Percentiles rank a stretch among this genome's conserved stretches.
These are phyloP conservation scores for Nyssa sinensis DNA, from an alignment of 148 eudicot species.

Conservation along the genomic window DNA sequence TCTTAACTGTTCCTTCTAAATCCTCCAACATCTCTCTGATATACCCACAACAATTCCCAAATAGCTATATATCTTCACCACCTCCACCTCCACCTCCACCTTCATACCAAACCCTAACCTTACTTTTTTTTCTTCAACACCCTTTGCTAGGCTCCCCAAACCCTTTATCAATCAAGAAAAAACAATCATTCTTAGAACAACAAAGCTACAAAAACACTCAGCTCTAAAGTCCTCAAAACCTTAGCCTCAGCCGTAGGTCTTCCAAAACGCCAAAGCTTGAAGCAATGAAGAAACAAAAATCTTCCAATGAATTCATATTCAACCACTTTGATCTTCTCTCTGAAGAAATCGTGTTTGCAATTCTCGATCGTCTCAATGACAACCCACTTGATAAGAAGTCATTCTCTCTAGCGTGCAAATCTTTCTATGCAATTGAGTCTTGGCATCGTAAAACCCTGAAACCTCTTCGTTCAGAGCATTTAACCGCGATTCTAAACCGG, in stretches of 20 bases:
- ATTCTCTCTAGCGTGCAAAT: constrained; percentile 63
- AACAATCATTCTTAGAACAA: background rate
- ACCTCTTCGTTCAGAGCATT: constrained; percentile 58
- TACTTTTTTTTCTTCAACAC: background rate
- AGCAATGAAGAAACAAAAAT: constrained; percentile 54
- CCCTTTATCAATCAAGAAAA: background rate
- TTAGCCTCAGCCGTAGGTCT: background rate
- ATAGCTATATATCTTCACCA: background rate
- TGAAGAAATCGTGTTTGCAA: constrained; percentile 54
- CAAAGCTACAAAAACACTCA: background rate
- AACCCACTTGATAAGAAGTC: constrained; percentile 61
- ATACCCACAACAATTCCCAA: background rate
- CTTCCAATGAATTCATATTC: constrained; percentile 10
- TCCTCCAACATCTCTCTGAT: background rate
- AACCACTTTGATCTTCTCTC: constrained; percentile 61
- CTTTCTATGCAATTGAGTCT: constrained; percentile 55
- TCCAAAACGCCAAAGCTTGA: background rate
- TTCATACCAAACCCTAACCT: background rate
- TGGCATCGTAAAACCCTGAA: constrained; percentile 52
- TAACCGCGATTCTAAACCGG: constrained; percentile 42
- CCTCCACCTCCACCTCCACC: background rate
- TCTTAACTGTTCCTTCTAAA: constrained; percentile 29
- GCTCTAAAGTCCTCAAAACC: background rate
- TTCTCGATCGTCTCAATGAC: constrained; percentile 54
- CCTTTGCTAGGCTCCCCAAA: background rate